phyloP scores from a whole-genome alignment of 768 basidiomycete species.

The Hydnomerulius pinastri region DNA sequence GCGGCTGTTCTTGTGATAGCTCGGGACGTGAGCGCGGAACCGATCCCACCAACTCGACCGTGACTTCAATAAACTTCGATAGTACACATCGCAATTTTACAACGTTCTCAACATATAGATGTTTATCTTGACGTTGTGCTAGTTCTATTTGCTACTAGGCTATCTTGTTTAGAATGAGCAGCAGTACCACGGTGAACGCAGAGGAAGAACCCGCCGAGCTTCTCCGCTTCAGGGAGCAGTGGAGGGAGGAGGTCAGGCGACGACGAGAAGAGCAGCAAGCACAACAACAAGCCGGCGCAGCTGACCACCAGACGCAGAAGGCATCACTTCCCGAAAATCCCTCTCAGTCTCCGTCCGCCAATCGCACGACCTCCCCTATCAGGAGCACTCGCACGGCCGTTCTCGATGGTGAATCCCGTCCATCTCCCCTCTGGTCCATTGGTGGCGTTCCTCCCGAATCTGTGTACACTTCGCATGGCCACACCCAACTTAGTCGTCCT shows the following conservation, averaged over 20 bases:
- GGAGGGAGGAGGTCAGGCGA: conserved; percentile 64
- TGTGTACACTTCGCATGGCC: conserved; percentile 25
- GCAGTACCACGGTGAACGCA: neutral
- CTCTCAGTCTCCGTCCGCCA: conserved; percentile 4
- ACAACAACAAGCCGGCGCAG: neutral
- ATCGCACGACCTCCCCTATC: neutral
- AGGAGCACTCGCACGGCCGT: neutral
- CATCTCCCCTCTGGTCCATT: conserved; percentile 11
- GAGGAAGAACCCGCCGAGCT: conserved; percentile 62
- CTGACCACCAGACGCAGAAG: neutral
- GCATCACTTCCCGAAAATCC: conserved; percentile 8
- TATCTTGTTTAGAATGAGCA: neutral
- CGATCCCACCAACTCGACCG: too few species aligned
- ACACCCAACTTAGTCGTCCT: conserved; percentile 32
- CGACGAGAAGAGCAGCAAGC: conserved; percentile 21
- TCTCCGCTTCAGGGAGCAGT: conserved; percentile 67
- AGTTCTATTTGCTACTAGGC: neutral
- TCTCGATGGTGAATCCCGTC: conserved; percentile 6
- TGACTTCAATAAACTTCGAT: too few species aligned
- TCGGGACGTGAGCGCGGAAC: too few species aligned
- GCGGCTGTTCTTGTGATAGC: too few species aligned
- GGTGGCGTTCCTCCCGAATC: conserved; percentile 15
- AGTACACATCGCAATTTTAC: too few species aligned
- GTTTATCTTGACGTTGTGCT: neutral
- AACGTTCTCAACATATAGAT: neutral